These are phyloP conservation scores for Colletotrichum graminicola DNA, from an alignment of 2,329 filamentous ascomycete species.

Conservation along the genomic window DNA sequence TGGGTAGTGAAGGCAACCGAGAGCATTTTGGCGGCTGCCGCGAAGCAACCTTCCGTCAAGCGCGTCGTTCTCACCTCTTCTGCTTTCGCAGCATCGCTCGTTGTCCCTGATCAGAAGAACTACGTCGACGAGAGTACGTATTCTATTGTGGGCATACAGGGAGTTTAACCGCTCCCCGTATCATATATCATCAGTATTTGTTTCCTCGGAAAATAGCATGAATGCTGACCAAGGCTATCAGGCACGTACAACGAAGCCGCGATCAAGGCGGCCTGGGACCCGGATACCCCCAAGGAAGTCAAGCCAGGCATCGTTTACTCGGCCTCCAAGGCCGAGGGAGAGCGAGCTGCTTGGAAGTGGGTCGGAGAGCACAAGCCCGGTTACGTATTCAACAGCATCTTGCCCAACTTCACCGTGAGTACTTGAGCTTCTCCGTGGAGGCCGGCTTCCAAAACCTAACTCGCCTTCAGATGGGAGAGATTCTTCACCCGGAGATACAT, in stretches of 20 bases:
- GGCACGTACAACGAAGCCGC: slow-evolving; percentile 53
- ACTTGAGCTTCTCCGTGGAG: background rate
- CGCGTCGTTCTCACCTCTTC: slow-evolving; percentile 58
- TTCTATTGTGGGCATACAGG: no score
- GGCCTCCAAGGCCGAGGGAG: slow-evolving; percentile 54
- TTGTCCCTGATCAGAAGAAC: slow-evolving; percentile 39
- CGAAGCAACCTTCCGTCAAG: slow-evolving; percentile 51
- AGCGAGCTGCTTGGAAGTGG: slow-evolving; percentile 56
- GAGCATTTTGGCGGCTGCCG: slow-evolving; percentile 51
- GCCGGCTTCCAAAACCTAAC: background rate
- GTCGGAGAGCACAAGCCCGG: slow-evolving; percentile 49
- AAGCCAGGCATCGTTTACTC: slow-evolving; percentile 49
- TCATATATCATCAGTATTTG: no score
- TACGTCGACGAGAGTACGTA: slow-evolving; percentile 43
- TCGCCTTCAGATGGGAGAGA: slow-evolving; percentile 24
- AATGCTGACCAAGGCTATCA: background rate
- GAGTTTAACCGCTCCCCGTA: background rate
- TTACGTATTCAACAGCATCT: slow-evolving; percentile 49
- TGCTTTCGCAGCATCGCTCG: slow-evolving; percentile 44
- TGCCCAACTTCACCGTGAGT: slow-evolving; percentile 47
- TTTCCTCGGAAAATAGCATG: background rate
- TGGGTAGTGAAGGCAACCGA: slow-evolving; percentile 47
- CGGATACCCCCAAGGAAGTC: slow-evolving; percentile 49
- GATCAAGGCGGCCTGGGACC: slow-evolving; percentile 52
- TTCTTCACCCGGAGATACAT: slow-evolving; percentile 40